Evolutionary conservation across 2,329 filamentous ascomycete genomes (phyloP), one percentile per base, ranked within the genome.

Genomic region (Nemania sp.): DNA sequence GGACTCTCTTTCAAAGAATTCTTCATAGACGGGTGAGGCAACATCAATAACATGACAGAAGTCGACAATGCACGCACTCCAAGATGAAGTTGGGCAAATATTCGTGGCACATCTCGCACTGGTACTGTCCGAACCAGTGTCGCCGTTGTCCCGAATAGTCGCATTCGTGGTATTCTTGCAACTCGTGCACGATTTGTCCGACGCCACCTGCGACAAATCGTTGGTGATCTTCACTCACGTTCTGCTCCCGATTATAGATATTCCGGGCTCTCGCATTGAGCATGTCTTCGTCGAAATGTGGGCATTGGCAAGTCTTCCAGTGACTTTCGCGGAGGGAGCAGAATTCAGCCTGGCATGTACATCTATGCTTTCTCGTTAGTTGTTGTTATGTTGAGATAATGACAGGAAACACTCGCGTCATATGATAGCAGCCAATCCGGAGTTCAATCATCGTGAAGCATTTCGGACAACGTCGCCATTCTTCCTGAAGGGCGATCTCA

Each of bases 361-460:
- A 66, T 11, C 61, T 60, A 17, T 49, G 28, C 15, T 15, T 4
- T 34, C 31, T 19, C 1, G 31, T 60, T 26, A 59, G 31, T 26
- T 26, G 14, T n/a, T 11, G 15, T 11, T 6, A 6, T 36, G 37
- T 20, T 37, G 69, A 15, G 9, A 9, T 26, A 15, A 11, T 37
- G 5, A 5, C n/a, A n/a, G n/a, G n/a, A 14, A 31, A 15, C 9
- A 76, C 78, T 63, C 59, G 84, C 81, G 56, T 80, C 3, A 85
- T 84, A 46, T 85, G 82, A 45, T 79, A 72, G 54, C 82, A 85
- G 1, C 82, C 82, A 0, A 30, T n/a, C 0, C 63, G 24, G 0
- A 82, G 66, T 65, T 83, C 80, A 0, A 86, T 72, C 11, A 85
- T 28, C 1, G 69, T 54, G 2, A 57, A 60, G 58, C 82, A 86